Percentiles rank a stretch among this genome's conserved stretches.
phyloP scores from a whole-genome alignment of 495 filamentous ascomycete genomes.

The Aspergillus sclerotioniger region DNA sequence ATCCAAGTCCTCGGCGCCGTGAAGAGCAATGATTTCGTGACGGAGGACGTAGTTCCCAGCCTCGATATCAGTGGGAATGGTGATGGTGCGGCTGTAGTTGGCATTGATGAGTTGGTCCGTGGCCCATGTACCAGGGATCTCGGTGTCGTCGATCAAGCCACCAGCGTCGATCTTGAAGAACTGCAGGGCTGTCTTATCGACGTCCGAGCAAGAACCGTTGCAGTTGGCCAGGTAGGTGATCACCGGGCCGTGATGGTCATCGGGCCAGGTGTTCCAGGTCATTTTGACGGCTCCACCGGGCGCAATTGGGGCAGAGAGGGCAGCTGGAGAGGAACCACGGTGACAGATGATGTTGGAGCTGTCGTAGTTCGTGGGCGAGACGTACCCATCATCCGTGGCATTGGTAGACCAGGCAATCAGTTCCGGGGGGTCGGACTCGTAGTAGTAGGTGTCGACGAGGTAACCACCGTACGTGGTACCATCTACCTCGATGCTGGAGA shows the following conservation, averaged over 20 bases:
- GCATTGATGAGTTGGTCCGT: constrained; percentile 62
- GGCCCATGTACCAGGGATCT: constrained; percentile 59
- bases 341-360: constrained; percentile 69
- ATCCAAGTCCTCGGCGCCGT: constrained; percentile 51
- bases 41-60: constrained; percentile 75
- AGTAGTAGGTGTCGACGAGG: constrained; percentile 32
- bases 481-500: constrained; percentile 17
- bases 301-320: constrained; percentile 49
- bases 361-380: constrained; percentile 46
- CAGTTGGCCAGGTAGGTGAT: constrained; percentile 74
- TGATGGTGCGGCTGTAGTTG: constrained; percentile 63
- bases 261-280: constrained; percentile 67
- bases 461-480: constrained; percentile 16
- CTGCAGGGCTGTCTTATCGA: constrained; percentile 58
- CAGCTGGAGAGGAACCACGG: constrained; percentile 49
- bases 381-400: constrained; percentile 59
- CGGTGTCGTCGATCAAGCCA: constrained; percentile 53
- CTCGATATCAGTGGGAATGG: constrained; percentile 60
- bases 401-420: constrained; percentile 55
- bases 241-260: constrained; percentile 65
- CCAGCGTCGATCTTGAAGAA: constrained; percentile 76
- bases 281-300: constrained; percentile 56
- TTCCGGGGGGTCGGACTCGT: constrained; percentile 42
- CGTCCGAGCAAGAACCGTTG: constrained; percentile 61
- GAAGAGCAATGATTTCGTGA: constrained; percentile 75